Evolutionary conservation across 1,284 basidiomycete species (phyloP).

Genomic region (Baeospora myosura): DNA sequence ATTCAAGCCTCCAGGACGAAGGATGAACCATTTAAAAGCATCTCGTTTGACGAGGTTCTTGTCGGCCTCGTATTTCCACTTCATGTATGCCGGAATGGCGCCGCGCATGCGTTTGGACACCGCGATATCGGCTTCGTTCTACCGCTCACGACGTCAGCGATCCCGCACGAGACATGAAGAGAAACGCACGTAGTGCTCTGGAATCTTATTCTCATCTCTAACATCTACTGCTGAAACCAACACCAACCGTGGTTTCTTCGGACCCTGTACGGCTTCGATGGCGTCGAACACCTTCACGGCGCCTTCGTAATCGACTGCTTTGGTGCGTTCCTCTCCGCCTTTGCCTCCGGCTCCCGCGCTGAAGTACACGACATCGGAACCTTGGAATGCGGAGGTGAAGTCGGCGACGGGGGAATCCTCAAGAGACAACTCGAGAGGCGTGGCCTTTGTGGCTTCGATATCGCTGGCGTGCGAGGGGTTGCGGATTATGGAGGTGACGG

Average conservation of each 20-base stretch:
- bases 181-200: constrained; percentile 48
- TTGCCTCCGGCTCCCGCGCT: constrained; percentile 66
- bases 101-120: constrained; percentile 36
- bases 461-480: constrained; percentile 5
- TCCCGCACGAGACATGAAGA: background rate
- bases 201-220: constrained; percentile 41
- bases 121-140: constrained; percentile 44
- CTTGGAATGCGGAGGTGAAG: constrained; percentile 43
- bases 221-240: constrained; percentile 64
- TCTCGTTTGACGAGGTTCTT: constrained; percentile 52
- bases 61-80: constrained; percentile 68
- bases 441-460: constrained; percentile 29
- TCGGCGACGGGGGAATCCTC: constrained; percentile 45
- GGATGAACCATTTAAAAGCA: constrained; percentile 62
- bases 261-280: constrained; percentile 43
- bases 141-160: background rate
- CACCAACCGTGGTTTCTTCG: constrained; percentile 44
- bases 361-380: constrained; percentile 54
- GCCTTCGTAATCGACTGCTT: constrained; percentile 64
- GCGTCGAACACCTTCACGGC: constrained; percentile 71
- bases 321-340: constrained; percentile 55
- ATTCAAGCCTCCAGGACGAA: constrained; percentile 57
- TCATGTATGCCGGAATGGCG: constrained; percentile 42
- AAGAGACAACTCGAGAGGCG: constrained; percentile 52
- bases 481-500: constrained; percentile 7